Evolutionary conservation across 2,329 filamentous ascomycete species (phyloP).

Genomic region (Onygenales sp.): DNA sequence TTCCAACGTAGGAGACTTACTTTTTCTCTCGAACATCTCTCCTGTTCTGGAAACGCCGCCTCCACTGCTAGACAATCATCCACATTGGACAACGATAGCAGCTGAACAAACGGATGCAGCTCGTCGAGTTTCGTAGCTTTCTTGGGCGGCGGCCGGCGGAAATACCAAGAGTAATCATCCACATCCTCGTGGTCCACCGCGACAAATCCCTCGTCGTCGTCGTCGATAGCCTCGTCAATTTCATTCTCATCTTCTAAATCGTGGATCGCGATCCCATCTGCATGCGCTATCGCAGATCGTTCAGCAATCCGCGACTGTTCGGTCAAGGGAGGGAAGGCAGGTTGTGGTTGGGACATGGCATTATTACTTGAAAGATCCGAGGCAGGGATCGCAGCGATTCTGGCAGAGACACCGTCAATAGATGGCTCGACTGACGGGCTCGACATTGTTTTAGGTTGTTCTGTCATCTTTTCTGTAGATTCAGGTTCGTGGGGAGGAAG

Average conservation of each 20-base stretch:
- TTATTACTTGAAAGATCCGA: neutral
- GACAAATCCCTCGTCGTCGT: constrained; percentile 32
- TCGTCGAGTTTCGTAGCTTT: constrained; percentile 37
- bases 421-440: neutral
- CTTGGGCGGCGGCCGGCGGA: constrained; percentile 28
- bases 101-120: constrained; percentile 64
- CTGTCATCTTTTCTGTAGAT: neutral
- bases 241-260: neutral
- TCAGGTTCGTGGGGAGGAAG: neutral
- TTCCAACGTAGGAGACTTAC: constrained; percentile 26
- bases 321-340: constrained; percentile 1
- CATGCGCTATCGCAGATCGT: constrained; percentile 5
- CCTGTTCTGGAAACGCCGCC: constrained; percentile 49
- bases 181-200: constrained; percentile 33
- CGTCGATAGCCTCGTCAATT: constrained; percentile 12
- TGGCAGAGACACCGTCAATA: constrained; percentile 1
- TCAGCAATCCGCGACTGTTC: constrained; percentile 8
- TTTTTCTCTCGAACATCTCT: constrained; percentile 52
- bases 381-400: neutral
- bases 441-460: neutral
- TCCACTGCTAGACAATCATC: constrained; percentile 50
- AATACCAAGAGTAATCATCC: constrained; percentile 32
- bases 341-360: neutral
- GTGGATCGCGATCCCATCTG: constrained; percentile 2
- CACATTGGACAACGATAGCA: constrained; percentile 49